Percentiles rank a stretch among this genome's conserved stretches.
These are phyloP conservation scores for Colletotrichum noveboracense DNA, from an alignment of 2,329 filamentous ascomycete species.

Conservation along the genomic window DNA sequence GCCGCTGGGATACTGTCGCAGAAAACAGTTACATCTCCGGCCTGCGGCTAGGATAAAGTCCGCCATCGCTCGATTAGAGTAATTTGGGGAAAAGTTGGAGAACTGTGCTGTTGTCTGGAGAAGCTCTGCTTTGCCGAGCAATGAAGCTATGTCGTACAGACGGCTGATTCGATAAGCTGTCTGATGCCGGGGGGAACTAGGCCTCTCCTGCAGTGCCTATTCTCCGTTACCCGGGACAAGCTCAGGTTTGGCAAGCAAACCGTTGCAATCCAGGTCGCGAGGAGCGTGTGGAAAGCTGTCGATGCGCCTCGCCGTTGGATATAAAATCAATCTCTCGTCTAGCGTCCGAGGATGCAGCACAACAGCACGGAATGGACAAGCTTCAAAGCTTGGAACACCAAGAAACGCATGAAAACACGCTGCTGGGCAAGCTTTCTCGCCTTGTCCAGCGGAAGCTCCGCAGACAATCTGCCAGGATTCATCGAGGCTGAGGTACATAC, in stretches of 20 bases:
- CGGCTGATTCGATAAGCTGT: background rate
- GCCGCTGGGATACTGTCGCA: constrained; percentile 7
- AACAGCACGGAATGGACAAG: background rate
- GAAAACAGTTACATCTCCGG: background rate
- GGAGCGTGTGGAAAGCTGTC: background rate
- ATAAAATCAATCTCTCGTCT: background rate
- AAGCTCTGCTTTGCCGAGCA: constrained; percentile 12
- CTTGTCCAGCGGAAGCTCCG: constrained; percentile 3
- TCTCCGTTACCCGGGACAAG: background rate
- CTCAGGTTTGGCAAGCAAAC: background rate
- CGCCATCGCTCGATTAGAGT: constrained; percentile 3
- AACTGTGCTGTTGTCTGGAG: background rate
- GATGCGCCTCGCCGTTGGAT: background rate
- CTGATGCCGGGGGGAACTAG: background rate
- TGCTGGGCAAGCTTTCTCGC: background rate
- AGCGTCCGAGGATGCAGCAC: background rate
- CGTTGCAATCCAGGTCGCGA: background rate
- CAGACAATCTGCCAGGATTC: background rate
- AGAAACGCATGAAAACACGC: background rate
- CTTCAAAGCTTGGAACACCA: background rate
- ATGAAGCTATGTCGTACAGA: constrained; percentile 13
- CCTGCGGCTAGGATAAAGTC: constrained; percentile 4
- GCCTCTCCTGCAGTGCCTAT: background rate
- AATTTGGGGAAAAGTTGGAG: constrained; percentile 23
- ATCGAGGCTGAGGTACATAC: background rate